Evolutionary conservation across 306 rosid genomes (phyloP).

Genomic region (Vachellia collinsii): DNA sequence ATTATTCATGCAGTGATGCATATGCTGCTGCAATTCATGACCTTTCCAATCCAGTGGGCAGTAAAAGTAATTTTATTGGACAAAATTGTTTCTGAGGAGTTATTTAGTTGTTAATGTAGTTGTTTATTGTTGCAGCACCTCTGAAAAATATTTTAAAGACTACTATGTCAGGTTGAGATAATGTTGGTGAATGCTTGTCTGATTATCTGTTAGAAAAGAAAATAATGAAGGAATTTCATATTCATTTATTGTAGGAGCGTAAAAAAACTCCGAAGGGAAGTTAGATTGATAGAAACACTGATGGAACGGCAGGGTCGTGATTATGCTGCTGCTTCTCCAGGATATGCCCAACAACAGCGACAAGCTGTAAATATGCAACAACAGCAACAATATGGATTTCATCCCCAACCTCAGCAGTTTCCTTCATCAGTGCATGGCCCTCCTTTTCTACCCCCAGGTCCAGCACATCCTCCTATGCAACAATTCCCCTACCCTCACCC

Average conservation of each 20-base stretch:
- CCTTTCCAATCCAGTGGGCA: neutral
- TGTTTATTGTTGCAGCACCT: neutral
- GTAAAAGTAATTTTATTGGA: neutral
- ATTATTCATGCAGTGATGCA: neutral
- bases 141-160: neutral
- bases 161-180: constrained; percentile 1
- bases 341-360: constrained; percentile 81
- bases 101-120: neutral
- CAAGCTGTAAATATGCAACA: constrained; percentile 69
- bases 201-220: neutral
- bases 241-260: constrained; percentile 37
- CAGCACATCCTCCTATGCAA: constrained; percentile 76
- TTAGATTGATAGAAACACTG: constrained; percentile 10
- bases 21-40: neutral
- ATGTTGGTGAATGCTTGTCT: neutral
- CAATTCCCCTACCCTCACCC: constrained; percentile 79
- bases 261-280: constrained; percentile 11
- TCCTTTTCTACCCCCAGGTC: constrained; percentile 81
- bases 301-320: constrained; percentile 94
- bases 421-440: constrained; percentile 78
- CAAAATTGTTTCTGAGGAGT: constrained; percentile 7
- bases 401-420: constrained; percentile 88
- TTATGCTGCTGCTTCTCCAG: constrained; percentile 77
- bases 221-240: neutral
- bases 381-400: constrained; percentile 80